A percentile compares a stretch with the other conserved stretches of the same genome.
Evolutionary conservation across 1,284 basidiomycete species (phyloP).

Genomic region (Leccinum angustisporum): DNA sequence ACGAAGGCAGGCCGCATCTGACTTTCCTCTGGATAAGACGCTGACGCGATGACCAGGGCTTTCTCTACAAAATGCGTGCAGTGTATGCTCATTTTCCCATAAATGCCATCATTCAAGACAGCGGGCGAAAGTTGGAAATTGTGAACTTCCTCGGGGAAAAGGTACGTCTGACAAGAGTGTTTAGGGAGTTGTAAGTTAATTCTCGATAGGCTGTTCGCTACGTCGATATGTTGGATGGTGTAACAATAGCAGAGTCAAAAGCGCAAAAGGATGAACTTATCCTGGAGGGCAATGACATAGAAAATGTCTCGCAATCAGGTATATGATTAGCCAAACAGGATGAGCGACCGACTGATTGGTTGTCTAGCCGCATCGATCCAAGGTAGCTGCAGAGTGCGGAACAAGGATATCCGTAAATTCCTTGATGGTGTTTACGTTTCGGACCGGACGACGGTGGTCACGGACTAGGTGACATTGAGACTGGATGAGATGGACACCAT

Average conservation of each 20-base stretch:
- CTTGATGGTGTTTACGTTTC: constrained; percentile 93
- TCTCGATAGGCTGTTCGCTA: constrained; percentile 78
- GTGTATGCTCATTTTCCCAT: constrained; percentile 99
- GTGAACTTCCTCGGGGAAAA: constrained; percentile 98
- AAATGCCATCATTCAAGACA: constrained; percentile 95
- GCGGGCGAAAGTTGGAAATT: constrained; percentile 85
- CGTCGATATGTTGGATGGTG: constrained; percentile 90
- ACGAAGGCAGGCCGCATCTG: constrained; percentile 60
- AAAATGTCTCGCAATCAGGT: constrained; percentile 95
- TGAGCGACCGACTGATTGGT: constrained; percentile 3
- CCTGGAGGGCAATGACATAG: constrained; percentile 91
- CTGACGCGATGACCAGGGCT: constrained; percentile 60
- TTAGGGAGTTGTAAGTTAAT: background rate
- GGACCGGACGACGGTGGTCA: constrained; percentile 67
- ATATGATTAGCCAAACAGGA: constrained; percentile 6
- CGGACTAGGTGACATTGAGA: constrained; percentile 38
- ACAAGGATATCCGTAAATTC: constrained; percentile 98
- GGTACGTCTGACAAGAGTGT: constrained; percentile 42
- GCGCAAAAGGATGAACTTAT: constrained; percentile 96
- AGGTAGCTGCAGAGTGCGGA: constrained; percentile 90
- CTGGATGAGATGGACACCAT: constrained; percentile 10
- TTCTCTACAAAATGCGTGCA: constrained; percentile 99
- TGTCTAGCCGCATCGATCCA: constrained; percentile 87
- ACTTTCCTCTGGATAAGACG: constrained; percentile 2
- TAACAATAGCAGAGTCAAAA: constrained; percentile 88